Conservation (phyloP, 352 stramenopile species). For the Pythium chondricola region DNA sequence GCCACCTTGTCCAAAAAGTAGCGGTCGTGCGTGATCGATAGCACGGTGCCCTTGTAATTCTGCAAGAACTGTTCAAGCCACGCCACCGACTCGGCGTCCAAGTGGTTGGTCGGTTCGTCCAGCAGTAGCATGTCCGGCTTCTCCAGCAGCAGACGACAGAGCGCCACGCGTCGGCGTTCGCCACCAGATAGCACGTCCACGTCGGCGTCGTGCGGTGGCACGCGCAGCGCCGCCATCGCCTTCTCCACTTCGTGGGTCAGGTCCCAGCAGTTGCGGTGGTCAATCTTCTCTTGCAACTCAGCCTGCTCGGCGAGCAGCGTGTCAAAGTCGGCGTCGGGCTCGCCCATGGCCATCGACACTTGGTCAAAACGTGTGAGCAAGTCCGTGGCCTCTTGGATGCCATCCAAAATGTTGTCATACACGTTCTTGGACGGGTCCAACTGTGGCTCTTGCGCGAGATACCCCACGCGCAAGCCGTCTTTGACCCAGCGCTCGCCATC, state of each 20-base stretch:
- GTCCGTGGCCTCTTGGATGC: constrained; percentile 76
- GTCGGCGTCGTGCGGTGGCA: constrained; percentile 58
- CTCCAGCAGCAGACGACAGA: constrained; percentile 94
- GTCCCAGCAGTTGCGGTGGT: constrained; percentile 80
- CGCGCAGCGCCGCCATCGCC: constrained; percentile 72
- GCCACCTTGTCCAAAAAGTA: constrained; percentile 99
- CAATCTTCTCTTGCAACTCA: constrained; percentile 85
- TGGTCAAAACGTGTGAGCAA: constrained; percentile 81
- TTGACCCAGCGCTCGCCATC: constrained; percentile 88
- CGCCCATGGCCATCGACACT: constrained; percentile 85
- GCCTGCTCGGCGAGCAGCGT: constrained; percentile 74
- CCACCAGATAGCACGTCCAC: constrained; percentile 85
- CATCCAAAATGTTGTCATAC: constrained; percentile 89
- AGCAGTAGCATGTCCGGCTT: constrained; percentile 96
- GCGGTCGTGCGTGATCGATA: constrained; percentile 98
- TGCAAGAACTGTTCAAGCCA: constrained; percentile 98
- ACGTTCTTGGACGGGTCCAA: constrained; percentile 83
- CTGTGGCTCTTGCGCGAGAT: constrained; percentile 83
- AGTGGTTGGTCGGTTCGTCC: constrained; percentile 98
- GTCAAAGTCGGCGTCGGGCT: constrained; percentile 88
- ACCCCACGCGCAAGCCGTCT: constrained; percentile 78
- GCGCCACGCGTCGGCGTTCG: constrained; percentile 93
- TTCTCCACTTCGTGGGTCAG: constrained; percentile 77
- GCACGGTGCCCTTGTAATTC: constrained; percentile 93
- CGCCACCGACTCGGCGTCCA: constrained; percentile 94